Evolutionary conservation across 2,329 filamentous ascomycete genomes (phyloP).

Genomic region (Fusarium falciforme): DNA sequence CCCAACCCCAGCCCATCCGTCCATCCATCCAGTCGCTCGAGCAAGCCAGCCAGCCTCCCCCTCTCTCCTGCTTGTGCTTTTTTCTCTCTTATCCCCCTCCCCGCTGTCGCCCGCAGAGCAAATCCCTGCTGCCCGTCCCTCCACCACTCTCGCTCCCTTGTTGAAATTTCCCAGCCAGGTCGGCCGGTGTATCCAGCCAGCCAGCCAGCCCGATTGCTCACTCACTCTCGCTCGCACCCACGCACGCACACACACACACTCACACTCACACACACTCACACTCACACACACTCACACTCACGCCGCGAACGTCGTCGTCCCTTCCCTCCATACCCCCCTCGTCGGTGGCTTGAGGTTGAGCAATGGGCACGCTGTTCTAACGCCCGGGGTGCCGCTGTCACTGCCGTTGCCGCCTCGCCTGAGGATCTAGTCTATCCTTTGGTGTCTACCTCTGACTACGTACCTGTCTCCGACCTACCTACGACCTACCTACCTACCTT

Average conservation of each 20-base stretch:
- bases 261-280: not conserved
- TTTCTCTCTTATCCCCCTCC: conserved; percentile 12
- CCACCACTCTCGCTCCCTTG: conserved; percentile 12
- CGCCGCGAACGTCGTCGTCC: conserved; percentile 1
- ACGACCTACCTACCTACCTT: conserved; percentile 1
- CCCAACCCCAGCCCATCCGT: conserved; percentile 10
- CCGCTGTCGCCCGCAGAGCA: conserved; percentile 20
- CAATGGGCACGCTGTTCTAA: conserved; percentile 33
- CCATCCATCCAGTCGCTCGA: not conserved
- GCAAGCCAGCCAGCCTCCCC: not conserved
- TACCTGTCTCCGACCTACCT: not conserved
- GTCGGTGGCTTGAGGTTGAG: conserved; percentile 41
- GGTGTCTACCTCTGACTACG: not conserved
- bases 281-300: not conserved
- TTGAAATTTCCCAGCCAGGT: conserved; percentile 15
- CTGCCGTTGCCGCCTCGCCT: conserved; percentile 7
- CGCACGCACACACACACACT: not conserved
- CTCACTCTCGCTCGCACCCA: not conserved
- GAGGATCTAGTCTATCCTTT: conserved; percentile 28
- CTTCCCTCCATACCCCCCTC: conserved; percentile 5
- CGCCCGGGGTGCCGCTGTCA: conserved; percentile 27
- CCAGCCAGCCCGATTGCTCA: not conserved
- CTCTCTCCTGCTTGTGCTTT: conserved; percentile 14
- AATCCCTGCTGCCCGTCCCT: conserved; percentile 13
- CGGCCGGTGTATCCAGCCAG: conserved; percentile 23